Percentiles rank a stretch among this genome's conserved stretches.
Conservation (phyloP, 495 filamentous ascomycete species). For the Neurospora sp. region DNA sequence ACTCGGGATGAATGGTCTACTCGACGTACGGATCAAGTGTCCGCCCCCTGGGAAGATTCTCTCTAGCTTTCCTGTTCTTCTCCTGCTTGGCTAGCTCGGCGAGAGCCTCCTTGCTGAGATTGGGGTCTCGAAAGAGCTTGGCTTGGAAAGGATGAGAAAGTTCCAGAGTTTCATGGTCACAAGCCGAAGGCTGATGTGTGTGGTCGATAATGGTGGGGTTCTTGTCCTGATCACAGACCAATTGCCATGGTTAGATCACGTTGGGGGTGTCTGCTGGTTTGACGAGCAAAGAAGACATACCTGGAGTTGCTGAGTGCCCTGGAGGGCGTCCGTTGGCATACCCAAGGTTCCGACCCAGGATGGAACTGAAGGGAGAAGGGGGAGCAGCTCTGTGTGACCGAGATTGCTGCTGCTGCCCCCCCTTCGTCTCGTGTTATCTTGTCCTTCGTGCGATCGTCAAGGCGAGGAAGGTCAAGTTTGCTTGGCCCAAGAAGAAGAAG, state of each 20-base stretch:
- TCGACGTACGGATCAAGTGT: neutral
- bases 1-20: neutral
- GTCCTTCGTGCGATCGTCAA: neutral
- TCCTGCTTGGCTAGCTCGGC: too few species aligned
- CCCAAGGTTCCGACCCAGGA: neutral
- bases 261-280: too few species aligned
- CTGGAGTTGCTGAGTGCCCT: neutral
- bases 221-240: neutral
- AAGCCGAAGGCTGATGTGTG: too few species aligned
- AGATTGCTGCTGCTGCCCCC: neutral
- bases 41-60: neutral
- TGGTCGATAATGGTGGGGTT: too few species aligned
- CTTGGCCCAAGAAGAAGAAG: neutral
- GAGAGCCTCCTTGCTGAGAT: too few species aligned
- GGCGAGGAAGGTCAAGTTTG: neutral
- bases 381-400: neutral
- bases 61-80: too few species aligned
- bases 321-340: neutral
- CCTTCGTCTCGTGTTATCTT: neutral
- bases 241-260: neutral
- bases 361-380: neutral
- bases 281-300: neutral
- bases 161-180: too few species aligned
- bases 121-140: too few species aligned
- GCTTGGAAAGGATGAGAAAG: too few species aligned